phyloP scores from a whole-genome alignment of 2,329 filamentous ascomycete genomes.

The Fusarium secorum region DNA sequence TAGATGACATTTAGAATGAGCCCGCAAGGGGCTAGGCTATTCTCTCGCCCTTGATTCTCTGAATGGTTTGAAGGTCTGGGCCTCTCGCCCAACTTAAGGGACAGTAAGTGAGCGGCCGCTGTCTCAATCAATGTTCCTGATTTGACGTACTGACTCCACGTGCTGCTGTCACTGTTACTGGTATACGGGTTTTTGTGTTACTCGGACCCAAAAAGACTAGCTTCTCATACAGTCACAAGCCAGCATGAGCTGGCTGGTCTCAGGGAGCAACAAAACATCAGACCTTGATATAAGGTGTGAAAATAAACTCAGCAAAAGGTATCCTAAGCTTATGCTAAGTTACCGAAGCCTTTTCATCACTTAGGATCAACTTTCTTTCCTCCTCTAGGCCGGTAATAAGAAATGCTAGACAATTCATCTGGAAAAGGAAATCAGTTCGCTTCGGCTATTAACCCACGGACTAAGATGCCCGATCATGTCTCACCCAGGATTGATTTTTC shows the following conservation, averaged over 20 bases:
- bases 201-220: not conserved
- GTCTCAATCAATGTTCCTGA: slow-evolving; percentile 2
- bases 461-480: not conserved
- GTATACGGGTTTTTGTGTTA: not conserved
- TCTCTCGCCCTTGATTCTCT: not conserved
- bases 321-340: not conserved
- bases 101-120: not conserved
- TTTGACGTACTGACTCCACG: not conserved
- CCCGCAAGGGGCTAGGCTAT: slow-evolving; percentile 17
- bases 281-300: not conserved
- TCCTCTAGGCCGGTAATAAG: not conserved
- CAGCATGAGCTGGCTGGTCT: not conserved
- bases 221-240: not conserved
- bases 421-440: not conserved
- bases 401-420: not conserved
- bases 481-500: not conserved
- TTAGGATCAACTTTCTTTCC: not conserved
- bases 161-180: not conserved
- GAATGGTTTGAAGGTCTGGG: slow-evolving; percentile 7
- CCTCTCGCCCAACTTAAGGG: slow-evolving; percentile 8
- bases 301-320: not conserved
- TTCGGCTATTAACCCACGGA: not conserved
- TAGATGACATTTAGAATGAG: not conserved
- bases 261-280: not conserved
- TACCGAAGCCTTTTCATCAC: not conserved